Percentiles rank a stretch among this genome's conserved stretches.
Conservation (phyloP, 2,329 filamentous ascomycete species). For the Microcera coccophila region DNA sequence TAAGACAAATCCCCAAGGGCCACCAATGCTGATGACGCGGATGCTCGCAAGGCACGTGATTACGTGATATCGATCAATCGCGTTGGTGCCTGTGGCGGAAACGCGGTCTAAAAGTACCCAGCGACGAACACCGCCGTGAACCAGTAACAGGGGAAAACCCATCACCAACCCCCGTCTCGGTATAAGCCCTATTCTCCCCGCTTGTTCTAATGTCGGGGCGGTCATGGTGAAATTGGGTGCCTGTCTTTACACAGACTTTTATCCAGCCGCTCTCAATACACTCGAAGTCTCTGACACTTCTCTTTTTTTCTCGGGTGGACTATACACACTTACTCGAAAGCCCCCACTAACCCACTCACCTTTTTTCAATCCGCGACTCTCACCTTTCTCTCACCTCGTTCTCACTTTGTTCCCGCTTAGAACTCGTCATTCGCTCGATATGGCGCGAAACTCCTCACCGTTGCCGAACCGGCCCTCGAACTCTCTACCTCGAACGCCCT, state of each 20-base stretch:
- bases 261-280: background rate
- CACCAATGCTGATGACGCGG: too few relatives aligned
- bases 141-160: slow-evolving; percentile 17
- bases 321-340: slow-evolving; percentile 4
- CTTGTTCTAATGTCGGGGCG: background rate
- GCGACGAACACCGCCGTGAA: too few relatives aligned
- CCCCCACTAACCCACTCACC: slow-evolving; percentile 13
- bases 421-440: slow-evolving; percentile 14
- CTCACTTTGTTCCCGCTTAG: slow-evolving; percentile 4
- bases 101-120: slow-evolving; percentile 11
- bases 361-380: slow-evolving; percentile 4
- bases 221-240: too few relatives aligned
- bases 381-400: slow-evolving; percentile 10
- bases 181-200: background rate
- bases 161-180: slow-evolving; percentile 9
- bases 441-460: slow-evolving; percentile 31
- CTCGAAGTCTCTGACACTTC: slow-evolving; percentile 6
- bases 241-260: too few relatives aligned
- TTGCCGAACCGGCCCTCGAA: slow-evolving; percentile 30
- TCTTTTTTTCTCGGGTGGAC: slow-evolving; percentile 13
- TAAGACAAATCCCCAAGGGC: too few relatives aligned
- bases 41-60: slow-evolving; percentile 19
- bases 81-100: slow-evolving; percentile 12
- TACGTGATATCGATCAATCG: slow-evolving; percentile 20
- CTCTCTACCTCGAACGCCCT: slow-evolving; percentile 27